These are phyloP conservation scores for Coffea humblotiana DNA, from an alignment of 305 asterid species.

Conservation along the genomic window DNA sequence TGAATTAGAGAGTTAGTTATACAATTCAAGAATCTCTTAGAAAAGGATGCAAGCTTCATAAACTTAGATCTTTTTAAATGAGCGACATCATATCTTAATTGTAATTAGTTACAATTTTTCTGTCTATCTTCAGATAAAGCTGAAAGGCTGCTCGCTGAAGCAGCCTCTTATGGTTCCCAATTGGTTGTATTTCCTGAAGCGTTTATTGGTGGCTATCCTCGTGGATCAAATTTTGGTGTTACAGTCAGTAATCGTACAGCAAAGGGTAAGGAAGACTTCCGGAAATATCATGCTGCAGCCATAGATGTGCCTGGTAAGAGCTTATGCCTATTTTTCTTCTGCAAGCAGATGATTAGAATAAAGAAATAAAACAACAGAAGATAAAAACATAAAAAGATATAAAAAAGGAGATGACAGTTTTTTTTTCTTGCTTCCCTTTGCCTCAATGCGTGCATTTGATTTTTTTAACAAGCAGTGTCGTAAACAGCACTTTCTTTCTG, in stretches of 20 bases:
- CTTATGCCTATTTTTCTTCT: not conserved
- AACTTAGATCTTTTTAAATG: not conserved
- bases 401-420: not conserved
- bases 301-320: constrained; percentile 87
- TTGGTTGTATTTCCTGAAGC: constrained; percentile 97
- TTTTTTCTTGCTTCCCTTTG: not conserved
- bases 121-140: constrained; percentile 65
- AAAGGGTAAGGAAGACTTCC: constrained; percentile 91
- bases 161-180: constrained; percentile 86
- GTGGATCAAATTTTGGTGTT: constrained; percentile 86
- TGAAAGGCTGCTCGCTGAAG: constrained; percentile 89
- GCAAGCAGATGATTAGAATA: not conserved
- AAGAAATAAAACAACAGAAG: not conserved
- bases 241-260: constrained; percentile 79
- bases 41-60: not conserved
- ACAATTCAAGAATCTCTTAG: not conserved
- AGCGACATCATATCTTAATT: not conserved
- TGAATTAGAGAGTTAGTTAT: not conserved
- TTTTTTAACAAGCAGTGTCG: not conserved
- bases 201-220: constrained; percentile 94
- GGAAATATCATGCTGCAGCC: constrained; percentile 84
- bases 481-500: not conserved
- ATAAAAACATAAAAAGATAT: not conserved
- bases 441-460: not conserved
- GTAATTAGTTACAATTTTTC: not conserved